Evolutionary conservation across 1,139 yeast genomes (phyloP), one percentile per base, ranked within the genome.

Genomic region (Kodamaea sp.): DNA sequence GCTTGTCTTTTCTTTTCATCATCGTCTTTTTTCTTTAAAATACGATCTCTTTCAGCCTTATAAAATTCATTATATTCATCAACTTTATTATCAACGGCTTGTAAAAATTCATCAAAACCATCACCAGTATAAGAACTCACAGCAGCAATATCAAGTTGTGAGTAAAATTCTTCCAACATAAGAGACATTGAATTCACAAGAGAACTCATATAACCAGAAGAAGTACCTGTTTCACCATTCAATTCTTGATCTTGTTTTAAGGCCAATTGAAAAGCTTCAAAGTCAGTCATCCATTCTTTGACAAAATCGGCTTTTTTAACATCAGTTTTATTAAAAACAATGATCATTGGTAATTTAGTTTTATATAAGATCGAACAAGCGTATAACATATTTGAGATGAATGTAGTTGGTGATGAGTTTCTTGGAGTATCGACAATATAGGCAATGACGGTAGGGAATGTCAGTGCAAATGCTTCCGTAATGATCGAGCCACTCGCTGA

Each of bases 381-480:
- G 55, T 94, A 94, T 34, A 94, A 75, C 99, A 94, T 94, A 62
- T 92, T 92, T 36, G 97, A 89, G 79, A 94, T 94, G 60, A 92
- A 94, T 1, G 99, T 94, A 0, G 97, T 85, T 31, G 98, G 98
- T 2, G 94, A 83, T 2, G 95, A 70, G 44, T 90, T 85, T 59
- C 98, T 75, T 35, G 98, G 98, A 0, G 98, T 92, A 57, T 94
- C 99, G 22, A 94, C 95, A 43, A 94, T 82, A 59, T 94, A 94
- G 0, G 97, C 97, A 48, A 94, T 78, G 29, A 92, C 88, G 0
- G 98, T 92, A 5, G 99, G 99, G 60, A 88, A 88, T 2, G 95
- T 79, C 2, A 96, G 86, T 1, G 98, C 98, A 65, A 94, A 85
- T 0, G 97, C 90, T 60, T 94, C 98, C 0, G 97, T 90, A 42